Evolutionary conservation across 176 grass and related monocot species (phyloP), one percentile per base, ranked within the genome.

Genomic region (Avena sativa): DNA sequence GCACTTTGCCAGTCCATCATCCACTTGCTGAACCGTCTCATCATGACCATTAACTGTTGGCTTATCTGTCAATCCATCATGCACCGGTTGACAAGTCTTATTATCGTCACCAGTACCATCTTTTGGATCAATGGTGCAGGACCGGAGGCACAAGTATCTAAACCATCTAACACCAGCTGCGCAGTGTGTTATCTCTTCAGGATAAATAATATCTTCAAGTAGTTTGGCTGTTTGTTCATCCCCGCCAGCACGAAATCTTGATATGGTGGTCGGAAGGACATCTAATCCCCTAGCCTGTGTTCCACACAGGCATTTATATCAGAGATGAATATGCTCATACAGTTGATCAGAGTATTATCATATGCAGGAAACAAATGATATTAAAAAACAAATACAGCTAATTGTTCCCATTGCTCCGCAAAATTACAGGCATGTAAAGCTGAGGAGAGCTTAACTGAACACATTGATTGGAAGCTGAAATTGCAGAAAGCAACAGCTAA

Each of bases 191-290:
- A 95, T 88, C 81, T 97, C 95, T 88, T 97, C 95, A 71, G 95
- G 95, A 25, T 97, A 97, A 52, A 97, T 90, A 20, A 91, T 78
- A 66, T 84, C 84, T 91, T 97, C 87, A 47, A 97, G 82, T 48
- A 97, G 84, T 78, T 86, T 93, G 13, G 91, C 95, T 21, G 95
- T 97, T 78, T 91, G 51, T 80, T 93, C 89, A 90, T 97, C 95
- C 25, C 95, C 93, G 14, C 89, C 91, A 53, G 80, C 87, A 8
- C 91, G 91, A 76, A 97, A 97, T 71, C 95, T 93, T 71, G 78
- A 94, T 93, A 97, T 95, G 59, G 93, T 97, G 36, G 95, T 97
- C 8, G 95, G 95, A 57, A 97, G 87, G 57, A 97, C 95, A 89
- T 97, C 95, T 86, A 97, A 89, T 70, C 95, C 95, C 82, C 95